Evolutionary conservation across 352 stramenopile species (phyloP).

Genomic region (Plasmopara muralis): DNA sequence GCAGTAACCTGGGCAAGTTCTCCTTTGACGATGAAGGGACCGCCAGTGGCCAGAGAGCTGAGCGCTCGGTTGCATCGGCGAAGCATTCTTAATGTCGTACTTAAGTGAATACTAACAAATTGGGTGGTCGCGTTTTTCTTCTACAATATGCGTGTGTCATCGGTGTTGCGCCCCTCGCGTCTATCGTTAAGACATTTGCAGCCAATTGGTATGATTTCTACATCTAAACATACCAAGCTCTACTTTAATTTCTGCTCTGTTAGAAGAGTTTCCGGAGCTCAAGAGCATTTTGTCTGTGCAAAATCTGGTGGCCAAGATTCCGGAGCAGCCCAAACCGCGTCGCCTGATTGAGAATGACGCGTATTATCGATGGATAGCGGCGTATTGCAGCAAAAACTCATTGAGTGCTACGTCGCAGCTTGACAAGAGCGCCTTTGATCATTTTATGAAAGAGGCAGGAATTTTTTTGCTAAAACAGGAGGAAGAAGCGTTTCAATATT

Average conservation of each 20-base stretch:
- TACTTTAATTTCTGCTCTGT: not conserved
- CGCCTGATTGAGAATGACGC: conserved; percentile 16
- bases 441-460: conserved; percentile 39
- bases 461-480: conserved; percentile 40
- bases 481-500: conserved; percentile 30
- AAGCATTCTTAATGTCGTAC: conserved; percentile 15
- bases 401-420: conserved; percentile 17
- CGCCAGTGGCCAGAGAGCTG: not conserved
- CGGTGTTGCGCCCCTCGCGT: too few relatives aligned
- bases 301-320: conserved; percentile 39
- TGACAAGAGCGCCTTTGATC: conserved; percentile 39
- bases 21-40: conserved; percentile 27
- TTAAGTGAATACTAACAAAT: not conserved
- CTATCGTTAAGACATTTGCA: conserved; percentile 11
- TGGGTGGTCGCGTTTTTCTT: conserved; percentile 16
- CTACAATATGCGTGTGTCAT: too few relatives aligned
- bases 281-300: conserved; percentile 48
- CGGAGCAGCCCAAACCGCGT: conserved; percentile 13
- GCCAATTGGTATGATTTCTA: conserved; percentile 20
- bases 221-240: too few relatives aligned
- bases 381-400: conserved; percentile 16
- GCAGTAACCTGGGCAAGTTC: conserved; percentile 25
- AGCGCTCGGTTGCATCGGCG: not conserved
- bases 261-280: conserved; percentile 50
- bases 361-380: conserved; percentile 25